phyloP scores from a whole-genome alignment of 2,329 filamentous ascomycete species.

The Fusarium sulawesiense region DNA sequence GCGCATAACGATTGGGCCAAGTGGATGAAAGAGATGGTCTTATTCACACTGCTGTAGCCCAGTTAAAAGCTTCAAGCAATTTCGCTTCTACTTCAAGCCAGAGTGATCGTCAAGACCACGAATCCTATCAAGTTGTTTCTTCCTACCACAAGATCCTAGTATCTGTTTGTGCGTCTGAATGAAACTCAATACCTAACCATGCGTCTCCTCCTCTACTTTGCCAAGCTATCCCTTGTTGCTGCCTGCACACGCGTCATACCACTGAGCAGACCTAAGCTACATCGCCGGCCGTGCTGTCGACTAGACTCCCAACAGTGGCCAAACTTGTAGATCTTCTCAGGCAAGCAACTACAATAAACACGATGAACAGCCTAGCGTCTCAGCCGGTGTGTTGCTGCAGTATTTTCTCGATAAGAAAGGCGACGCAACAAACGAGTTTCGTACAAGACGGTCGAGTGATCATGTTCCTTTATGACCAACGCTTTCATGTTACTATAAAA shows the following conservation, averaged over 20 bases:
- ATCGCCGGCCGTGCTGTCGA: constrained; percentile 30
- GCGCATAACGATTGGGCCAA: too few relatives aligned
- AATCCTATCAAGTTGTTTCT: neutral
- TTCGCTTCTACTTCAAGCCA: too few relatives aligned
- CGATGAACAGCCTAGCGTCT: constrained; percentile 24
- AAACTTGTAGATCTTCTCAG: constrained; percentile 28
- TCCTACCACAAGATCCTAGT: neutral
- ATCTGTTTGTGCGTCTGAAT: neutral
- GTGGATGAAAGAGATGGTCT: too few relatives aligned
- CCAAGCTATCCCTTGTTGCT: constrained; percentile 1
- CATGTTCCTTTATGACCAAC: neutral
- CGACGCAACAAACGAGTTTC: constrained; percentile 6
- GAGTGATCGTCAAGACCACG: too few relatives aligned
- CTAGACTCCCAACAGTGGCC: constrained; percentile 12
- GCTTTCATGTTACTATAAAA: neutral
- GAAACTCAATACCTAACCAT: neutral
- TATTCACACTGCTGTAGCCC: too few relatives aligned
- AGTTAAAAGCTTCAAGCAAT: neutral
- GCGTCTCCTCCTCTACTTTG: neutral
- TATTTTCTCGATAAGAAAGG: constrained; percentile 34
- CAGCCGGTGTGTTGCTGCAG: constrained; percentile 31
- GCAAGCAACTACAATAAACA: neutral
- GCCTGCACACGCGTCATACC: constrained; percentile 14
- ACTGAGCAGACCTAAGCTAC: neutral
- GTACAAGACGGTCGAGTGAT: neutral